Evolutionary conservation across 2,329 filamentous ascomycete species (phyloP).

Genomic region (Blastomyces parvus): DNA sequence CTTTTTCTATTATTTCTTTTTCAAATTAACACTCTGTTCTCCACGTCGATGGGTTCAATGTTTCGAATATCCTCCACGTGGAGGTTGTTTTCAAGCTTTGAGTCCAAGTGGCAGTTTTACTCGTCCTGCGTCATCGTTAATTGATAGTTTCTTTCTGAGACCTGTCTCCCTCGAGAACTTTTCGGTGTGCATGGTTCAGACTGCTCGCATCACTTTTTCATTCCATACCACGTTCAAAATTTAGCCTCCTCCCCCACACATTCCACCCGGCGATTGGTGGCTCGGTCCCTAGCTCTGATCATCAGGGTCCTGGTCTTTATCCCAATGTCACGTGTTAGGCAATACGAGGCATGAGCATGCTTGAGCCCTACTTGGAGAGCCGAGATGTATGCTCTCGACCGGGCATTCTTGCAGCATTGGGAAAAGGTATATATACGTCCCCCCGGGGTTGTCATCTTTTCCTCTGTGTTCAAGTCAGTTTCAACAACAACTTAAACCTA

Average conservation of each 20-base stretch:
- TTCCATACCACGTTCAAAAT: conserved; percentile 1
- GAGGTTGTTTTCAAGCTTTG: neutral
- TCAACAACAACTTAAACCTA: conserved; percentile 7
- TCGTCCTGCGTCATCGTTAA: neutral
- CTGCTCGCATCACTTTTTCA: conserved; percentile 2
- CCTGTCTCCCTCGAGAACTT: neutral
- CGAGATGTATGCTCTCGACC: neutral
- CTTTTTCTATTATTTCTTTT: neutral
- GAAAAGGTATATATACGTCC: conserved; percentile 4
- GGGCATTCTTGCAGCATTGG: neutral
- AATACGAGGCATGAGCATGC: conserved; percentile 1
- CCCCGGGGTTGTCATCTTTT: conserved; percentile 1
- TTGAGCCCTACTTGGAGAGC: conserved; percentile 5
- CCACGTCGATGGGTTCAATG: conserved; percentile 1
- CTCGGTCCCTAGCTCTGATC: neutral
- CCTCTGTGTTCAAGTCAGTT: conserved; percentile 1
- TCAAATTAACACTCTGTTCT: neutral
- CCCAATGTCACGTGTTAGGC: conserved; percentile 7
- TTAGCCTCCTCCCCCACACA: neutral
- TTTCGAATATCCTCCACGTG: conserved; percentile 5
- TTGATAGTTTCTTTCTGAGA: neutral
- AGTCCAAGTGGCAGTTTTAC: neutral
- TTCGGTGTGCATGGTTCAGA: conserved; percentile 2
- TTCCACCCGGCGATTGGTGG: conserved; percentile 4
- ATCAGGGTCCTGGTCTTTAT: conserved; percentile 7